Conservation (phyloP, 2,329 filamentous ascomycete genomes). For the Coniochaeta sp. region DNA sequence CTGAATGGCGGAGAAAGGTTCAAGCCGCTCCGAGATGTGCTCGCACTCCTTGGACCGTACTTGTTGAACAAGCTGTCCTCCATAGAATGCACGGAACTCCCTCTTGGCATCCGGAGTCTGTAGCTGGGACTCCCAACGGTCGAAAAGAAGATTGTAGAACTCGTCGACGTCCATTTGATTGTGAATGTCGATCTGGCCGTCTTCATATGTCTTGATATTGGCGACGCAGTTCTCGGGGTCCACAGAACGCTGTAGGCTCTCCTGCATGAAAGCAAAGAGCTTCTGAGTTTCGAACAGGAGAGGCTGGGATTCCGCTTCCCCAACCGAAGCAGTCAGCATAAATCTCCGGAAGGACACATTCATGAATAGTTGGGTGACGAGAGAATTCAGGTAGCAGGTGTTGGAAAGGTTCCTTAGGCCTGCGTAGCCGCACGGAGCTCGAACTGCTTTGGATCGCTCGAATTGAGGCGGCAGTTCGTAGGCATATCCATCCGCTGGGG, state of each 20-base stretch:
- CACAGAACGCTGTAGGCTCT: constrained; percentile 65
- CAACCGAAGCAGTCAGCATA: constrained; percentile 59
- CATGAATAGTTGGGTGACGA: constrained; percentile 94
- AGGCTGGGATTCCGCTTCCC: constrained; percentile 47
- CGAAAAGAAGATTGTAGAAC: constrained; percentile 91
- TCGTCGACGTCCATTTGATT: constrained; percentile 98
- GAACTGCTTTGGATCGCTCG: constrained; percentile 61
- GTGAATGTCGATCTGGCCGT: constrained; percentile 73
- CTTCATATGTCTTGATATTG: constrained; percentile 76
- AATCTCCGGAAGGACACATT: constrained; percentile 82
- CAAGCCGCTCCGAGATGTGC: constrained; percentile 84
- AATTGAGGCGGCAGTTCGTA: constrained; percentile 56
- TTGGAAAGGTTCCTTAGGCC: constrained; percentile 89
- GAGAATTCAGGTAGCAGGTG: constrained; percentile 94
- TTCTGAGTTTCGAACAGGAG: constrained; percentile 72
- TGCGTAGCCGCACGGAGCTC: constrained; percentile 73
- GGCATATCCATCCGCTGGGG: constrained; percentile 39
- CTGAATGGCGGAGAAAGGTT: constrained; percentile 90
- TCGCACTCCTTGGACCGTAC: constrained; percentile 91
- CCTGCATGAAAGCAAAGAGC: constrained; percentile 81
- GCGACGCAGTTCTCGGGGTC: constrained; percentile 67
- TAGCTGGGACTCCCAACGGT: constrained; percentile 83
- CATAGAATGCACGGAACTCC: constrained; percentile 75
- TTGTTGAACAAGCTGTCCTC: constrained; percentile 87
- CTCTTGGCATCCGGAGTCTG: constrained; percentile 60